phyloP scores from a whole-genome alignment of 192 early-diverging fungal species.

The Podila epicladia region DNA sequence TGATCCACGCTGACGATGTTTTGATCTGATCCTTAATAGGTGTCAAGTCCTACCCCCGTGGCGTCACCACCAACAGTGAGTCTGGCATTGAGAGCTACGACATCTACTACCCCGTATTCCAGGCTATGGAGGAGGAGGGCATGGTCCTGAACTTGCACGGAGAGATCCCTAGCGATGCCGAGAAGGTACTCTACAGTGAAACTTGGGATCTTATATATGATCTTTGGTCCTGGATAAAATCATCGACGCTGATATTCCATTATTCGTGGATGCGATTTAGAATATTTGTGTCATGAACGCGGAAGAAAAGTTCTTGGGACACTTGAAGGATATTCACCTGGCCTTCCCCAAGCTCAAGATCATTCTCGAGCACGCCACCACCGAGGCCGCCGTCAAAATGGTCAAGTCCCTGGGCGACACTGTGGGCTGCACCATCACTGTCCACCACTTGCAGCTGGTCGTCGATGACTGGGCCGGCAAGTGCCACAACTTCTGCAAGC shows the following conservation, averaged over 20 bases:
- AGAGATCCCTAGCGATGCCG: slow-evolving; percentile 88
- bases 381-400: slow-evolving; percentile 91
- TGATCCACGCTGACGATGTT: background rate
- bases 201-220: no score
- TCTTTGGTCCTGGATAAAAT: background rate
- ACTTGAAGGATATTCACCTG: slow-evolving; percentile 84
- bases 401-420: slow-evolving; percentile 91
- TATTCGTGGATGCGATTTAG: slow-evolving; percentile 23
- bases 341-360: slow-evolving; percentile 96
- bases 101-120: slow-evolving; percentile 93
- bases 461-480: slow-evolving; percentile 99
- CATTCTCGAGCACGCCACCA: slow-evolving; percentile 97
- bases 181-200: slow-evolving; percentile 57
- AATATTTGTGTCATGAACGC: slow-evolving; percentile 97
- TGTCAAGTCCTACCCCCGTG: slow-evolving; percentile 94
- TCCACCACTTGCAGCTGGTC: slow-evolving; percentile 91
- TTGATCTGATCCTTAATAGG: slow-evolving; percentile 49
- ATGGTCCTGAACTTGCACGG: slow-evolving; percentile 97
- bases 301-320: slow-evolving; percentile 89
- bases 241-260: background rate
- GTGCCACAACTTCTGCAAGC: slow-evolving; percentile 98
- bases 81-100: slow-evolving; percentile 92
- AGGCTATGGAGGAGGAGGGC: slow-evolving; percentile 93
- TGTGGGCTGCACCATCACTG: slow-evolving; percentile 94
- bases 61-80: slow-evolving; percentile 98